Evolutionary conservation across 1,139 yeast species (phyloP).

Genomic region (Cylindricascospora bacillispora): DNA sequence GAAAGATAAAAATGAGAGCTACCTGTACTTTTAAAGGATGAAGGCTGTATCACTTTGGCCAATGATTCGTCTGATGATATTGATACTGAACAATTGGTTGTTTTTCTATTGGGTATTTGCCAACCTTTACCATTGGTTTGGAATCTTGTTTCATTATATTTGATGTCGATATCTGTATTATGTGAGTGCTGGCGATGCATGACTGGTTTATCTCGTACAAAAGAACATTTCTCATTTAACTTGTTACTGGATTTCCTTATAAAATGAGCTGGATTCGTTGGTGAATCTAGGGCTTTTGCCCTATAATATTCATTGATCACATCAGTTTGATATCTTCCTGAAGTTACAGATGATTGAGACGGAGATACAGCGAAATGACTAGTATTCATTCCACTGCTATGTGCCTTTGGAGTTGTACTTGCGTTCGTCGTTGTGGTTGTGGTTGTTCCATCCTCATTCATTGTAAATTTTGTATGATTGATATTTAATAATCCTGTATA

Average conservation of each 20-base stretch:
- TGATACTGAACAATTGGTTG: constrained; percentile 14
- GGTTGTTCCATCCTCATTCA: background rate
- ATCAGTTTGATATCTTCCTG: background rate
- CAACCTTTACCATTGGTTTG: constrained; percentile 12
- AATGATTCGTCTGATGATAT: constrained; percentile 19
- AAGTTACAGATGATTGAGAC: too few relatives aligned
- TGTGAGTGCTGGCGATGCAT: too few relatives aligned
- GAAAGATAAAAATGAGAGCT: constrained; percentile 22
- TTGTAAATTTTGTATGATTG: constrained; percentile 2
- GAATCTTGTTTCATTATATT: too few relatives aligned
- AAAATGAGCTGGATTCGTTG: too few relatives aligned
- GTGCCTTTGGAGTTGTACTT: constrained; percentile 2
- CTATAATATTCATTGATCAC: background rate
- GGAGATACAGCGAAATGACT: too few relatives aligned
- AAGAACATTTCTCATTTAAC: background rate
- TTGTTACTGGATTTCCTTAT: background rate
- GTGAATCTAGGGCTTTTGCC: too few relatives aligned
- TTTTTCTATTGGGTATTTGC: constrained; percentile 22
- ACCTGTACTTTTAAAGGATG: constrained; percentile 22
- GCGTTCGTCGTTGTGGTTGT: background rate
- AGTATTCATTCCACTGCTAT: too few relatives aligned
- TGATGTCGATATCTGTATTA: background rate
- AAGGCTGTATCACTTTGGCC: constrained; percentile 25
- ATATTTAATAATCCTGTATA: constrained; percentile 6
- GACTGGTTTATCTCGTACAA: background rate